phyloP scores from a whole-genome alignment of 2,329 filamentous ascomycete species.

The Cladophialophora bantiana region DNA sequence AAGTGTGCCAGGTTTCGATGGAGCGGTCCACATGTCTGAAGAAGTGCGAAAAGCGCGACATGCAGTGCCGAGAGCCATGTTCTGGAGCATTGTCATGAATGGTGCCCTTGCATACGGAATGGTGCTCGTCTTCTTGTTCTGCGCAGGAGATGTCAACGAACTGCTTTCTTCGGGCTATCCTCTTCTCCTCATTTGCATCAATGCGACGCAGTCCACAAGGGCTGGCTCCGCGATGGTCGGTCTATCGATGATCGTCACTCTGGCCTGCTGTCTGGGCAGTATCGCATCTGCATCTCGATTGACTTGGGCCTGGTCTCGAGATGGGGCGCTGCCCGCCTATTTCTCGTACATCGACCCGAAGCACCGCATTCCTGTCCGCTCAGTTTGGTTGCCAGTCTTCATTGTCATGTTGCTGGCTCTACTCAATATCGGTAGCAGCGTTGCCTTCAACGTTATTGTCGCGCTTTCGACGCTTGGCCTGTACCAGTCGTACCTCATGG shows the following conservation, averaged over 20 bases:
- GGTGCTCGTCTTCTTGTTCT: slow-evolving; percentile 48
- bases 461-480: slow-evolving; percentile 49
- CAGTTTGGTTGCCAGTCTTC: slow-evolving; percentile 47
- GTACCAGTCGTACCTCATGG: slow-evolving; percentile 47
- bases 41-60: slow-evolving; percentile 47
- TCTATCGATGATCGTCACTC: slow-evolving; percentile 26
- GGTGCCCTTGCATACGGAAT: slow-evolving; percentile 47
- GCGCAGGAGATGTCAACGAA: slow-evolving; percentile 39
- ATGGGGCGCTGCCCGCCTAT: slow-evolving; percentile 55
- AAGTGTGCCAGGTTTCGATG: slow-evolving; percentile 35
- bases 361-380: slow-evolving; percentile 48
- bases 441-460: slow-evolving; percentile 51
- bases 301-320: slow-evolving; percentile 59
- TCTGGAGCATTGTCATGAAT: slow-evolving; percentile 47
- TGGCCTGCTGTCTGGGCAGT: slow-evolving; percentile 27
- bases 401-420: slow-evolving; percentile 48
- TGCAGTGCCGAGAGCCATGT: slow-evolving; percentile 48
- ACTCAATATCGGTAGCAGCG: slow-evolving; percentile 49
- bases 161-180: slow-evolving; percentile 26
- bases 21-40: slow-evolving; percentile 46
- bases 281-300: slow-evolving; percentile 57
- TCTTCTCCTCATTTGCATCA: slow-evolving; percentile 32
- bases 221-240: slow-evolving; percentile 33
- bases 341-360: slow-evolving; percentile 47
- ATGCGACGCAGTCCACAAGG: slow-evolving; percentile 30